Evolutionary conservation across 768 basidiomycete species (phyloP).

Genomic region (Boletus edulis): DNA sequence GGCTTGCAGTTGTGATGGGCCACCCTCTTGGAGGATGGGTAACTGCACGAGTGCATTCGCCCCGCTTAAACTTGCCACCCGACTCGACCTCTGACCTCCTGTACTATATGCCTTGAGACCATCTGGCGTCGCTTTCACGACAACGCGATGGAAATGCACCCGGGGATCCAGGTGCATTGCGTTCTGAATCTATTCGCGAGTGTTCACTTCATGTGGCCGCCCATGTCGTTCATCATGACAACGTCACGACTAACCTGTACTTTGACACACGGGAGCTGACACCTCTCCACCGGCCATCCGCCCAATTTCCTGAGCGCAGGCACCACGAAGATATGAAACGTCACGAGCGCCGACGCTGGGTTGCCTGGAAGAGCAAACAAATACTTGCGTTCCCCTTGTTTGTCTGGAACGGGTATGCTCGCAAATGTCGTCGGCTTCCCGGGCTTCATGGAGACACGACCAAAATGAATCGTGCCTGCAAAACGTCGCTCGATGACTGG

Average conservation of each 20-base stretch:
- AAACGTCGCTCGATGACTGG: slow-evolving; percentile 83
- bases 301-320: slow-evolving; percentile 74
- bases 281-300: slow-evolving; percentile 55
- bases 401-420: slow-evolving; percentile 50
- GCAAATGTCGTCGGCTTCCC: slow-evolving; percentile 94
- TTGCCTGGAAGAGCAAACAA: slow-evolving; percentile 88
- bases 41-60: slow-evolving; percentile 79
- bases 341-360: slow-evolving; percentile 84
- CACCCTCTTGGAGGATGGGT: slow-evolving; percentile 42
- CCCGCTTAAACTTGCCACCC: slow-evolving; percentile 74
- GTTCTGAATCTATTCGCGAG: slow-evolving; percentile 46
- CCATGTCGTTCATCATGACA: not conserved
- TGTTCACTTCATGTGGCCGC: not conserved
- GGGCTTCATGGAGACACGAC: slow-evolving; percentile 77
- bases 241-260: slow-evolving; percentile 53
- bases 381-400: slow-evolving; percentile 45
- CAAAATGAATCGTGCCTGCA: slow-evolving; percentile 78
- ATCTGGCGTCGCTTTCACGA: slow-evolving; percentile 42
- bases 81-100: slow-evolving; percentile 83
- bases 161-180: slow-evolving; percentile 69
- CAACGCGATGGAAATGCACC: slow-evolving; percentile 80
- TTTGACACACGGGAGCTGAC: slow-evolving; percentile 57
- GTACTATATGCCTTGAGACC: slow-evolving; percentile 73
- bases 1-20: slow-evolving; percentile 39
- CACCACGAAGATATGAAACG: slow-evolving; percentile 80